Conservation (phyloP, 2,329 filamentous ascomycete species). For the Pyricularia sp. region DNA sequence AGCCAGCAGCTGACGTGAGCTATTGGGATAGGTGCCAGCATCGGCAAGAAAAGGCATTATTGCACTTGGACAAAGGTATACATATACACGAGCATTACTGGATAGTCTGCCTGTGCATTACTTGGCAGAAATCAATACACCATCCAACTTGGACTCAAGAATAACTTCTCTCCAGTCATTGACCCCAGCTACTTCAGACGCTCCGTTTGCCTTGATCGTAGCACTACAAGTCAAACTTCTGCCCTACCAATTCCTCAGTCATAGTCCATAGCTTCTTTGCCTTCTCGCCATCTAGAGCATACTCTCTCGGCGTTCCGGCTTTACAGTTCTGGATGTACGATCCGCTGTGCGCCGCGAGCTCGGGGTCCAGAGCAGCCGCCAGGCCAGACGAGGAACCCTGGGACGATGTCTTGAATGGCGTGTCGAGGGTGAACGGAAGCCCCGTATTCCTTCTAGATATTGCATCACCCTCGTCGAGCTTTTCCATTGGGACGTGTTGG, state of each 20-base stretch:
- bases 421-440: conserved; percentile 2
- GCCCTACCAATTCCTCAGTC: conserved; percentile 30
- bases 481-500: conserved; percentile 4
- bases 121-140: too few species aligned
- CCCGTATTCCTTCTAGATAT: conserved; percentile 15
- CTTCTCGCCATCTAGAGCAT: conserved; percentile 9
- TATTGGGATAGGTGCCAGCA: too few species aligned
- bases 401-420: conserved; percentile 13
- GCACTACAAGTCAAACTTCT: conserved; percentile 18
- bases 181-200: too few species aligned
- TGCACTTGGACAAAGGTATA: too few species aligned
- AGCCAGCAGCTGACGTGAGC: too few species aligned
- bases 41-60: too few species aligned
- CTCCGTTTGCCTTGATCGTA: conserved; percentile 20
- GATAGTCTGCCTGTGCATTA: too few species aligned
- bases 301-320: conserved; percentile 12
- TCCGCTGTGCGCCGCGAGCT: conserved; percentile 15
- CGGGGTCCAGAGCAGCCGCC: conserved; percentile 27
- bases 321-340: conserved; percentile 20
- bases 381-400: conserved; percentile 24
- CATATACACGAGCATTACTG: too few species aligned
- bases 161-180: too few species aligned
- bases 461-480: conserved; percentile 13
- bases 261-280: conserved; percentile 32
- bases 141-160: too few species aligned